These are phyloP conservation scores for Elaeis oleifera DNA, from an alignment of 202 grass and related monocot genomes.

Conservation along the genomic window DNA sequence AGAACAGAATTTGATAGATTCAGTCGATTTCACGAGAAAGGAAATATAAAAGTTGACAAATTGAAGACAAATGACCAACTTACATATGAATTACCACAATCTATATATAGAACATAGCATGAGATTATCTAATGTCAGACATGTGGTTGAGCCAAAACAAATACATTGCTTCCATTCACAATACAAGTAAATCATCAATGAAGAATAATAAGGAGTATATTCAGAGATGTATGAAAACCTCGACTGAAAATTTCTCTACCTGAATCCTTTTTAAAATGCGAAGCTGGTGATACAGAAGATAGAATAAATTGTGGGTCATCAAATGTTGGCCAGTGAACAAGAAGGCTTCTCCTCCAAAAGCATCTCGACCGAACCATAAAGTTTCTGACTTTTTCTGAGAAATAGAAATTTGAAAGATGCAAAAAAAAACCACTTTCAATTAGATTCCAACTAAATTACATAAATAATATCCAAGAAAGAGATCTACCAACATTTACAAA, in stretches of 20 bases:
- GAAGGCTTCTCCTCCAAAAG: conserved; percentile 76
- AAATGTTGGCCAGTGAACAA: conserved; percentile 74
- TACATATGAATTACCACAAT: too few species aligned
- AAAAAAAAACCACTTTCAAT: conserved; percentile 6
- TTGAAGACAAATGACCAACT: too few species aligned
- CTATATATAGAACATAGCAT: too few species aligned
- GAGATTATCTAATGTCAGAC: not conserved
- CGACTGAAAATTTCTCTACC: not conserved
- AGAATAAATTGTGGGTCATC: conserved; percentile 59
- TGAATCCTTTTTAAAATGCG: not conserved
- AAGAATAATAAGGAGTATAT: too few species aligned
- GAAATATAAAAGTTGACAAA: too few species aligned
- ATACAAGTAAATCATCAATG: not conserved
- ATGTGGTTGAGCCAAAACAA: not conserved
- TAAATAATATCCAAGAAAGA: too few species aligned
- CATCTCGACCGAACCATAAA: conserved; percentile 79
- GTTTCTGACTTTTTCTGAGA: conserved; percentile 47
- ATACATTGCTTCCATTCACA: not conserved
- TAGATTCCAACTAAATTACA: too few species aligned
- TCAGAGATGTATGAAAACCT: not conserved
- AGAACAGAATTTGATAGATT: too few species aligned
- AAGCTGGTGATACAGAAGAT: conserved; percentile 62
- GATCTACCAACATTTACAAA: too few species aligned
- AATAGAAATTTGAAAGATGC: conserved; percentile 21
- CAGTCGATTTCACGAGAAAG: too few species aligned